A percentile compares a stretch with the other conserved stretches of the same genome.
Conservation (phyloP, 164 flowering plant species). For the Vitis amurensis region DNA sequence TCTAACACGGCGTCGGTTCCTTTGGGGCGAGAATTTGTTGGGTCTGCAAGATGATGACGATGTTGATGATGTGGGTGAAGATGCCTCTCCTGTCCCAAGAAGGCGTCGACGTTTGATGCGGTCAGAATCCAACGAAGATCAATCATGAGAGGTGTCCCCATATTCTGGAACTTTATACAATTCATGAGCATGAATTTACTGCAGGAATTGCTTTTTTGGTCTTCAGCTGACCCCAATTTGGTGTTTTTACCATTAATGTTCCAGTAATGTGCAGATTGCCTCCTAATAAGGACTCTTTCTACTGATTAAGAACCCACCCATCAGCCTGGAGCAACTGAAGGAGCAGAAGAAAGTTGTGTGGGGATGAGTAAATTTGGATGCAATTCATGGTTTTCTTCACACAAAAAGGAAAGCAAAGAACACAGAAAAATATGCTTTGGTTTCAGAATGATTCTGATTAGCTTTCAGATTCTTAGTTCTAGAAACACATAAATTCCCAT, state of each 20-base stretch:
- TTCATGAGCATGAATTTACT: constrained; percentile 7
- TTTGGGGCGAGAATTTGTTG: constrained; percentile 88
- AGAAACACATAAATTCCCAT: too few species aligned
- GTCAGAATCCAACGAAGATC: constrained; percentile 57
- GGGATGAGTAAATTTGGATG: too few species aligned
- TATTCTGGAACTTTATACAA: constrained; percentile 13
- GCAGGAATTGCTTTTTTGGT: neutral
- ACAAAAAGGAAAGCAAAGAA: too few species aligned
- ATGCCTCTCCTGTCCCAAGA: constrained; percentile 51
- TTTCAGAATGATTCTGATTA: too few species aligned
- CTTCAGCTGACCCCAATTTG: neutral
- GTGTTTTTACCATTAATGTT: constrained; percentile 9
- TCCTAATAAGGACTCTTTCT: too few species aligned
- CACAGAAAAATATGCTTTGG: too few species aligned
- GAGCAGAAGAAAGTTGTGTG: too few species aligned
- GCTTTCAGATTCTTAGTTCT: too few species aligned
- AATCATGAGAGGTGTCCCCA: constrained; percentile 22
- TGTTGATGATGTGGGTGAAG: constrained; percentile 52
- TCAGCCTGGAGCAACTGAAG: too few species aligned
- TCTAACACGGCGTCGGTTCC: constrained; percentile 50
- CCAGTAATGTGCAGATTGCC: constrained; percentile 11
- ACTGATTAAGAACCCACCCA: too few species aligned
- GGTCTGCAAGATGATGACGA: constrained; percentile 71
- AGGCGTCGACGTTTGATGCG: constrained; percentile 54
- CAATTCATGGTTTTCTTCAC: too few species aligned